These are phyloP conservation scores for Xylaria hypoxylon DNA, from an alignment of 2,329 filamentous ascomycete genomes.

Conservation along the genomic window DNA sequence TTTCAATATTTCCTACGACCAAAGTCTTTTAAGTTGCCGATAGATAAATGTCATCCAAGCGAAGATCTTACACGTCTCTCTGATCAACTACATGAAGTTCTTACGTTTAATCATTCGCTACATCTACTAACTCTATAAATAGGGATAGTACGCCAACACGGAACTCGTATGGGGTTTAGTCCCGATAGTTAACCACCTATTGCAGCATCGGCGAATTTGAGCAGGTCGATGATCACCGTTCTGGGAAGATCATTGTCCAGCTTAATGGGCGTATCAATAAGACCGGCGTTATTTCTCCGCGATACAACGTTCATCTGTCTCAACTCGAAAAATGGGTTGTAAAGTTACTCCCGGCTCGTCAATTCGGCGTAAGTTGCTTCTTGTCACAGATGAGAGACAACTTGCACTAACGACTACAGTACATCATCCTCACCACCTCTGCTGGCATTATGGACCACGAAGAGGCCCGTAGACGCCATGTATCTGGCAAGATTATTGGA, in stretches of 20 bases:
- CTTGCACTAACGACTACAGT: constrained; percentile 52
- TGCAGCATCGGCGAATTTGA: constrained; percentile 92
- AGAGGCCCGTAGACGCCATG: constrained; percentile 98
- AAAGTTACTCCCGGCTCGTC: constrained; percentile 98
- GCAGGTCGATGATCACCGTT: constrained; percentile 99
- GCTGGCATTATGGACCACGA: constrained; percentile 99
- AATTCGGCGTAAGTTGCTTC: constrained; percentile 75
- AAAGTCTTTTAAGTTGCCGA: constrained; percentile 99
- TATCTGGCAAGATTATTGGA: constrained; percentile 98
- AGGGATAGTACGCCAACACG: constrained; percentile 36
- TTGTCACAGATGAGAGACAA: background rate
- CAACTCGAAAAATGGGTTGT: constrained; percentile 99
- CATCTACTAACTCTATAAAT: constrained; percentile 70
- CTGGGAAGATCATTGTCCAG: constrained; percentile 99
- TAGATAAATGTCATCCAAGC: constrained; percentile 78
- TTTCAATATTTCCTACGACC: constrained; percentile 81
- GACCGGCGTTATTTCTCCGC: constrained; percentile 98
- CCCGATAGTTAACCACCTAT: constrained; percentile 13
- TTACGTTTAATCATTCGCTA: constrained; percentile 95
- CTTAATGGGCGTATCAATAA: constrained; percentile 99
- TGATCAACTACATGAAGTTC: constrained; percentile 79
- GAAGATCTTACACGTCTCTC: constrained; percentile 98
- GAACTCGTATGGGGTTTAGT: constrained; percentile 43
- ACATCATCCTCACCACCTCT: constrained; percentile 98
- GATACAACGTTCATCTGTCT: constrained; percentile 98